A percentile compares a stretch with the other conserved stretches of the same genome.
Evolutionary conservation across 1,284 basidiomycete species (phyloP).

Genomic region (Tilletiopsis washingtonensis): DNA sequence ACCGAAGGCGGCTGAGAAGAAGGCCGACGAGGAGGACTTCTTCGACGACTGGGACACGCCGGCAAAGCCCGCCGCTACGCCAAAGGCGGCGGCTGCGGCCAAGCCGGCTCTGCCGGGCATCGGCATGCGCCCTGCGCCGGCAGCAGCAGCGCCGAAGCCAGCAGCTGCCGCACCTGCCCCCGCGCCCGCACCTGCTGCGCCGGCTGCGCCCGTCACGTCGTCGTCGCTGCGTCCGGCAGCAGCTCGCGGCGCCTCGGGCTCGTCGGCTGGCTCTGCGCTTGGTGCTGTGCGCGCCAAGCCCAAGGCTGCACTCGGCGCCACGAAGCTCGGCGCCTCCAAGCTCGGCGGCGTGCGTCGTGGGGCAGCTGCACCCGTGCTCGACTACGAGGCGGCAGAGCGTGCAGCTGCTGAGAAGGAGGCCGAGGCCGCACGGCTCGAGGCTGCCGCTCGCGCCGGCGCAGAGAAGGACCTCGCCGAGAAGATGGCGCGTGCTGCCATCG

Average conservation of each 20-base stretch:
- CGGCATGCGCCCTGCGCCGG: neutral
- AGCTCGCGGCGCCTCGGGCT: neutral
- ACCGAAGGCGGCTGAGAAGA: neutral
- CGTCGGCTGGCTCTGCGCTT: constrained; percentile 3
- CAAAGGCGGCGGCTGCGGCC: constrained; percentile 10
- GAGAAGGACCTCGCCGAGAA: constrained; percentile 28
- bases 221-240: constrained; percentile 27
- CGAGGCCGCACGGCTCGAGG: constrained; percentile 7
- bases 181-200: constrained; percentile 9
- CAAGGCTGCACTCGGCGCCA: constrained; percentile 6
- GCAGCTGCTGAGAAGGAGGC: constrained; percentile 41
- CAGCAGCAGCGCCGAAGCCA: neutral
- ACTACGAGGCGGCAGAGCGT: constrained; percentile 44
- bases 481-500: constrained; percentile 30
- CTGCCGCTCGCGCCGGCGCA: constrained; percentile 11
- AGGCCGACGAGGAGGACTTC: constrained; percentile 9
- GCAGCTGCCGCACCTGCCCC: constrained; percentile 13
- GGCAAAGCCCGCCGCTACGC: constrained; percentile 6
- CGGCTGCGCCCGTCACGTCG: constrained; percentile 33
- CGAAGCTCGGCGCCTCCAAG: constrained; percentile 13
- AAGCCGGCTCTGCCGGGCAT: constrained; percentile 8
- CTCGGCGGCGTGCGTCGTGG: constrained; percentile 28
- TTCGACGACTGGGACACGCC: constrained; percentile 20
- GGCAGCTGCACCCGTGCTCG: constrained; percentile 25
- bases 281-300: constrained; percentile 18